Conservation (phyloP, 2,329 filamentous ascomycete species). For the Grosmannia clavigera region DNA sequence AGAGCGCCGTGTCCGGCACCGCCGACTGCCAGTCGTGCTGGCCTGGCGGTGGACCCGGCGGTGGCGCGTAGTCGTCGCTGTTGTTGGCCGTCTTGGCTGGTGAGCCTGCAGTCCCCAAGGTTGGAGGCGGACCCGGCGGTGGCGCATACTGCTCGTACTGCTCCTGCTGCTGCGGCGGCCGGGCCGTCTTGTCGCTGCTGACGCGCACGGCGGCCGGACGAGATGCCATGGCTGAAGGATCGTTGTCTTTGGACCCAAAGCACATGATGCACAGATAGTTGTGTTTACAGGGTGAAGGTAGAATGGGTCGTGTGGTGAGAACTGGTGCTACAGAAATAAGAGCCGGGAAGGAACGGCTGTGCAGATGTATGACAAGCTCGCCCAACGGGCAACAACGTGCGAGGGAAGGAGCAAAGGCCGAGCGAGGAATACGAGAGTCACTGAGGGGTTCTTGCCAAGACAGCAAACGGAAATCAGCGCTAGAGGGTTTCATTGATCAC, state of each 20-base stretch:
- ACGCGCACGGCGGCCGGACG: background rate
- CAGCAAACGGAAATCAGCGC: no score
- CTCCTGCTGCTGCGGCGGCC: background rate
- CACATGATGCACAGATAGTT: constrained; percentile 9
- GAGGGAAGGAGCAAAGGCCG: no score
- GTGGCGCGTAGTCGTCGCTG: constrained; percentile 15
- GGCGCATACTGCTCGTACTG: constrained; percentile 9
- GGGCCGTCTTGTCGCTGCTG: constrained; percentile 12
- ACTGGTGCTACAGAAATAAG: background rate
- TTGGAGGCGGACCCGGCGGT: constrained; percentile 10
- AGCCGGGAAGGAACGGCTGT: no score
- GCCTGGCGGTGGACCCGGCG: constrained; percentile 22
- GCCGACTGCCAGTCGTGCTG: constrained; percentile 57
- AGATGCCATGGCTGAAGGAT: background rate
- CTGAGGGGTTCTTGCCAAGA: no score
- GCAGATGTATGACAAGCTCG: no score
- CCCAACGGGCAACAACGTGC: background rate
- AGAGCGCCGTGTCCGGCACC: constrained; percentile 59
- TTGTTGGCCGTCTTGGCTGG: background rate
- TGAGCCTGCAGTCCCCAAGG: no score
- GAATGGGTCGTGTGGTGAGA: no score
- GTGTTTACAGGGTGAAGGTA: background rate
- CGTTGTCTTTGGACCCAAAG: constrained; percentile 10
- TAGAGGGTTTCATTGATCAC: background rate
- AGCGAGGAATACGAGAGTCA: no score